Evolutionary conservation across 805 yeast genomes (phyloP), one percentile per base, ranked within the genome.

Genomic region (Kodamaea laetipori): DNA sequence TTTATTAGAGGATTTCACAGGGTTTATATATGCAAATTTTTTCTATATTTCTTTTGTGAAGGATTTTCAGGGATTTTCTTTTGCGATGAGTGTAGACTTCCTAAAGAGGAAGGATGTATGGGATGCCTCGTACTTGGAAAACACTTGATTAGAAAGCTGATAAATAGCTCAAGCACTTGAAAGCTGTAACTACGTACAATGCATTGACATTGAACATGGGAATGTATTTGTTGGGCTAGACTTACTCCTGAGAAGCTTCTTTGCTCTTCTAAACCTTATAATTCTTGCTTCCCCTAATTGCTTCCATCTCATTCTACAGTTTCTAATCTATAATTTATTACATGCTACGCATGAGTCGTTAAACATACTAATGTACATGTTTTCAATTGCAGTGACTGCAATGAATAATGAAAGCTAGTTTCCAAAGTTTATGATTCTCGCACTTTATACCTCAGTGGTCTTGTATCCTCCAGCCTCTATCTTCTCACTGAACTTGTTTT

Each of bases 401-500:
- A 18, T 3, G 19, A 4, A 12, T 21, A 25, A 4, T 12, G 28
- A 28, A 13, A 13, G 8, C 24, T 21, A 21, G 8, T 8, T n/a
- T n/a, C n/a, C n/a, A n/a, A n/a, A n/a, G n/a, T n/a, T 21, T 21
- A 21, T 6, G 24, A 6, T 21, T 21, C 24, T 21, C 24, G n/a
- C 34, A 12, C 16, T 9, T 58, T 55, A 76, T 49, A 80, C 79
- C 60, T 78, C 82, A 41, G 66, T 74, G 8, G 73, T 73, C 18
- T 71, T 54, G 53, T 66, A 82, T 37, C 73, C 73, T 26, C 80
- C 79, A 37, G 78, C 79, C 38, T 78, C 77, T 45, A 88, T 80
- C 56, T 78, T 77, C 53, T 81, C 86, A 17, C 82, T 74, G 67
- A 88, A 92, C 45, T 77, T 81, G 48, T 78, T 83, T 64, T 92